A percentile compares a stretch with the other conserved stretches of the same genome.
phyloP scores from a whole-genome alignment of 495 filamentous ascomycete species.

The Apodospora peruviana region DNA sequence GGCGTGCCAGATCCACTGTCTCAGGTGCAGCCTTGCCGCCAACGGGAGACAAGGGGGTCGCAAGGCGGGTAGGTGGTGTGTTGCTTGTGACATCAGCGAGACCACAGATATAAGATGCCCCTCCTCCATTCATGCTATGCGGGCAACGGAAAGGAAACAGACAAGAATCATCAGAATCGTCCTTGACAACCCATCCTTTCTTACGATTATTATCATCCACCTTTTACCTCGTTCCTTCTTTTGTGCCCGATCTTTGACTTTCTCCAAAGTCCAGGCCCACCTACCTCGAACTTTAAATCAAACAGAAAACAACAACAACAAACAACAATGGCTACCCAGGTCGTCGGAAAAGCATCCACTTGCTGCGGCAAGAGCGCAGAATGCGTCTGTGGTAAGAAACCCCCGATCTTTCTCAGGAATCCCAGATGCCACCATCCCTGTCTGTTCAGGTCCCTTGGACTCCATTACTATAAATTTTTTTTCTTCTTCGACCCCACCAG shows the following conservation, averaged over 20 bases:
- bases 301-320: not conserved
- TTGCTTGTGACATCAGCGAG: slow-evolving; percentile 12
- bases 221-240: too few relatives aligned
- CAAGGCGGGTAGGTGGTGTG: too few relatives aligned
- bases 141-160: too few relatives aligned
- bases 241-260: not conserved
- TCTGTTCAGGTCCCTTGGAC: not conserved
- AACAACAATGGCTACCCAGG: slow-evolving; percentile 17
- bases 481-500: not conserved
- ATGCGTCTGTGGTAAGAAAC: slow-evolving; percentile 45
- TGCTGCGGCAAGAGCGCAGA: slow-evolving; percentile 48
- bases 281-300: not conserved
- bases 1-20: slow-evolving; percentile 7
- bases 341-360: slow-evolving; percentile 30
- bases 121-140: too few relatives aligned
- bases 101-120: not conserved
- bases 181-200: too few relatives aligned
- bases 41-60: slow-evolving; percentile 1
- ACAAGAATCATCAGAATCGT: not conserved
- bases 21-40: slow-evolving; percentile 14
- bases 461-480: not conserved
- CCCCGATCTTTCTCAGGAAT: not conserved
- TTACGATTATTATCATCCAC: too few relatives aligned
- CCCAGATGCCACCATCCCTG: not conserved
- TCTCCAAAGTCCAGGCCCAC: not conserved